A percentile compares a stretch with the other conserved stretches of the same genome.
Evolutionary conservation across 306 rosid species (phyloP).

Genomic region (Vachellia pachyceras): DNA sequence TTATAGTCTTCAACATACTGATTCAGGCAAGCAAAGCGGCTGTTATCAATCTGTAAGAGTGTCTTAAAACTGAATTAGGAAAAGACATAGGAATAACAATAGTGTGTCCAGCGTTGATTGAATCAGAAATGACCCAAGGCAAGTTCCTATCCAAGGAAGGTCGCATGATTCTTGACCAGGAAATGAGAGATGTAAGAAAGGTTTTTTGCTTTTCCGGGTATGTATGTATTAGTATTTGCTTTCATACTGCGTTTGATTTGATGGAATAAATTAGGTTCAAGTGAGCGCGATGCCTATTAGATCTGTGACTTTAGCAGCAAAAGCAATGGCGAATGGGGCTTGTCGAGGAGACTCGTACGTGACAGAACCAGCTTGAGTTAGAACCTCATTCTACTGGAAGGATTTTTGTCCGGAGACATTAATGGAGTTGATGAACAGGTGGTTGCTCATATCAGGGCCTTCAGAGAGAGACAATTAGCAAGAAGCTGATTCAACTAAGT

Average conservation of each 20-base stretch:
- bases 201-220: not conserved
- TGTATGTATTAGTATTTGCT: not conserved
- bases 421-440: conserved; percentile 43
- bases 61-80: conserved; percentile 62
- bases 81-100: conserved; percentile 63
- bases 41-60: conserved; percentile 63
- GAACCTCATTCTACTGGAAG: conserved; percentile 50
- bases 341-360: conserved; percentile 57
- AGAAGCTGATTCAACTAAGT: conserved; percentile 54
- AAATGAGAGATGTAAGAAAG: conserved; percentile 59
- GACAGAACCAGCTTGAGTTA: conserved; percentile 62
- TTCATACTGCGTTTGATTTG: not conserved
- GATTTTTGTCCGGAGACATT: conserved; percentile 54
- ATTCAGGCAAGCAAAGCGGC: conserved; percentile 79
- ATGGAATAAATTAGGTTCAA: conserved; percentile 39
- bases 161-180: conserved; percentile 52
- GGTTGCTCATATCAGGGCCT: conserved; percentile 39
- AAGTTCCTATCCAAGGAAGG: conserved; percentile 61
- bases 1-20: not conserved
- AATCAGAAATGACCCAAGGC: conserved; percentile 70
- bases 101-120: conserved; percentile 64
- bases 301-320: conserved; percentile 50
- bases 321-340: conserved; percentile 56
- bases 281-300: conserved; percentile 50
- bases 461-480: conserved; percentile 49